Percentiles rank a stretch among this genome's conserved stretches.
Conservation (phyloP, 2,329 filamentous ascomycete genomes). For the Dendrostoma leiphaemia region DNA sequence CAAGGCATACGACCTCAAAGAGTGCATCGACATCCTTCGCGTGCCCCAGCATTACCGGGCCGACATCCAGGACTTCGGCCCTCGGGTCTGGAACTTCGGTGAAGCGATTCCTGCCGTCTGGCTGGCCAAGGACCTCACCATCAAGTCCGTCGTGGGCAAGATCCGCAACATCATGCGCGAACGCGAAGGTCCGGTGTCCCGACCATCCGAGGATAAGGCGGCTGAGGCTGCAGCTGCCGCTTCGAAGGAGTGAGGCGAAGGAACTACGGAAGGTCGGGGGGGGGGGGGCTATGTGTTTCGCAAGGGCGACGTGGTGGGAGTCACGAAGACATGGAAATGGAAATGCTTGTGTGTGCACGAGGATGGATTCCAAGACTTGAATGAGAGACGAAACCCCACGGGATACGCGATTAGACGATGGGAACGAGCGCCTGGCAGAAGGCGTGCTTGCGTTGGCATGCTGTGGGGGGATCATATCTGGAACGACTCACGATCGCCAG, state of each 20-base stretch:
- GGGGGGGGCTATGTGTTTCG: no score
- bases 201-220: neutral
- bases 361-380: no score
- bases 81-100: neutral
- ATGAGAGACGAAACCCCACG: no score
- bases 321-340: no score
- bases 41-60: neutral
- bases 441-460: no score
- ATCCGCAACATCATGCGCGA: neutral
- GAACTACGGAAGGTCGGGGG: neutral
- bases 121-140: neutral
- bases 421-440: no score
- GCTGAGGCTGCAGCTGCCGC: neutral
- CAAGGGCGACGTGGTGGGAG: no score
- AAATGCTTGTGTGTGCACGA: no score
- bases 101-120: neutral
- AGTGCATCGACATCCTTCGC: neutral
- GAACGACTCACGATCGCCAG: no score
- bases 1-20: neutral
- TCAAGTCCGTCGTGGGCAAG: neutral
- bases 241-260: no score
- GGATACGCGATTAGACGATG: no score
- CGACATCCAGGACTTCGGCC: neutral
- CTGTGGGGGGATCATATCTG: no score
- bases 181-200: neutral